Base-by-base conservation (phyloP, 371 early-diverging fungal species). In the Dichotomocladium elegans region DNA sequence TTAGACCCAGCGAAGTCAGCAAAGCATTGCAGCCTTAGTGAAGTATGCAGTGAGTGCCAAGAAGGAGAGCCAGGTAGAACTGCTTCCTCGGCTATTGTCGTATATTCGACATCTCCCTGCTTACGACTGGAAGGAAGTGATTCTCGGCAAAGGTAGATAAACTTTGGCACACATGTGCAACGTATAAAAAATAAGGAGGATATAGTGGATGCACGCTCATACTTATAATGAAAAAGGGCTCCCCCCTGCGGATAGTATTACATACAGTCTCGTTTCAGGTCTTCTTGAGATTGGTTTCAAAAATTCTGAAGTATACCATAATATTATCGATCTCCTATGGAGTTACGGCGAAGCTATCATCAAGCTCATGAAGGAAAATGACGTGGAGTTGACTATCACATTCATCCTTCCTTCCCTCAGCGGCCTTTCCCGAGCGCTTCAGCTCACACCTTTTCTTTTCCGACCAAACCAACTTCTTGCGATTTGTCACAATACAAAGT, bases 371-470 rank as follows among this genome's bases (percentile, higher is more conserved):
- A 55, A 52, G 43, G 45, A 46, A 31, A 51, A 43, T 40, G 31
- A 56, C 37, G 47, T 69, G n/a, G 75, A 76, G 43, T 77, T 72
- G 46, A 69, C 81, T 10, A 74, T 83, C 28, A 73, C 77, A 29
- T 85, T 87, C 58, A 77, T 85, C 12, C 56, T 86, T 41, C 88
- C 88, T 24, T 83, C 86, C 4, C 64, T 89, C 43, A 72, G 81
- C 19, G 90, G 90, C 19, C 64, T 82, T 3, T 63, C 83, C 22
- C 75, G 81, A 41, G 85, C 88, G 3, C 56, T 89, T 19, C 86
- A 86, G 57, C 47, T 58, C 11, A 75, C 86, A 10, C 69, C 78
- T 0, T 74, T 77, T 46, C 66, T 79, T 14, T 86, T 74, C 44
- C 60, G 72, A 42, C 58, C 79, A 19, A 56, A 64, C 48, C 73